Conservation (phyloP, 768 basidiomycete genomes). For the Lactifluus rugatus region DNA sequence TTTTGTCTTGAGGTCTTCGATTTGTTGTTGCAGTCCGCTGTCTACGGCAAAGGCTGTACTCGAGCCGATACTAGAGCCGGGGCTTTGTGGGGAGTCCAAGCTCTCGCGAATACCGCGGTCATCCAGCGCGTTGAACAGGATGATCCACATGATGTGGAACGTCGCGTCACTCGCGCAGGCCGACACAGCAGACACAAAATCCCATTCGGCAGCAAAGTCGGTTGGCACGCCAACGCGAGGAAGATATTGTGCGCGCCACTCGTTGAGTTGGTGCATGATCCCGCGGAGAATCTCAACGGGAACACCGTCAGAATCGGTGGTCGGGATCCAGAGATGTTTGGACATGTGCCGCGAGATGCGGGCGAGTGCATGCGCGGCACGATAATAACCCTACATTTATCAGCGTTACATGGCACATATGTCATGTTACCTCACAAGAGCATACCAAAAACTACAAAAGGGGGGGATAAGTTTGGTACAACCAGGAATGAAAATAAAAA, state of each 20-base stretch:
- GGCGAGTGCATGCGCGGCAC: constrained; percentile 74
- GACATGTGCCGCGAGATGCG: constrained; percentile 77
- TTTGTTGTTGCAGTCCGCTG: constrained; percentile 31
- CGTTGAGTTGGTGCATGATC: constrained; percentile 46
- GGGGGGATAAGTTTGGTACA: constrained; percentile 7
- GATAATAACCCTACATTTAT: constrained; percentile 62
- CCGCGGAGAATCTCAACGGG: constrained; percentile 51
- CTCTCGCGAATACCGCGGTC: constrained; percentile 74
- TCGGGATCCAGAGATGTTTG: constrained; percentile 69
- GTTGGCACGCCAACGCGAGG: constrained; percentile 76
- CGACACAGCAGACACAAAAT: constrained; percentile 72
- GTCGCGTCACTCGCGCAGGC: constrained; percentile 79
- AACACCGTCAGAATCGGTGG: constrained; percentile 68
- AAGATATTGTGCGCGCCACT: constrained; percentile 73
- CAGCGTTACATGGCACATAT: constrained; percentile 13
- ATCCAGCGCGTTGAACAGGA: constrained; percentile 69
- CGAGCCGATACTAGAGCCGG: constrained; percentile 27
- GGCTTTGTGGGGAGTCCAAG: constrained; percentile 39
- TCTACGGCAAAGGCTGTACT: constrained; percentile 27
- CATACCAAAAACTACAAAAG: constrained; percentile 56
- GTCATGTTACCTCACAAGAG: constrained; percentile 6
- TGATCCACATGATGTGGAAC: constrained; percentile 89
- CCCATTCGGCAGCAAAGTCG: constrained; percentile 80
- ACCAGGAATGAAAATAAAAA: not conserved
- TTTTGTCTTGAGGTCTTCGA: constrained; percentile 57